A percentile compares a stretch with the other conserved stretches of the same genome.
These are phyloP conservation scores for Tylopilus vinaceipallidus DNA, from an alignment of 768 basidiomycete genomes.

Conservation along the genomic window DNA sequence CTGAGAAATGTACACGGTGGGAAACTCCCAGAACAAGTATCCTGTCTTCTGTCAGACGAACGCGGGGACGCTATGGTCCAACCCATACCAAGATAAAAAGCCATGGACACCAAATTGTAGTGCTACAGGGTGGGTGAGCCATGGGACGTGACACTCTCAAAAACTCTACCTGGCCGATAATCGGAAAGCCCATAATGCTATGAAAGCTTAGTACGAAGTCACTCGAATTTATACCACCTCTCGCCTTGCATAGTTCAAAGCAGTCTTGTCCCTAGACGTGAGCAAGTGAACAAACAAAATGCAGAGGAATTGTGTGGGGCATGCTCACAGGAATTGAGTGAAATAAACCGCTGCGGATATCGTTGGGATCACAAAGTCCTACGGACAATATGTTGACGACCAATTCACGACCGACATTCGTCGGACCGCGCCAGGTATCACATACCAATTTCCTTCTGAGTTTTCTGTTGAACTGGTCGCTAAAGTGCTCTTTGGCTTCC, in stretches of 20 bases:
- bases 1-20: constrained; percentile 64
- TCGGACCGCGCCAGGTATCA: neutral
- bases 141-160: neutral
- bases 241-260: constrained; percentile 67
- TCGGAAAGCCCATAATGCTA: constrained; percentile 67
- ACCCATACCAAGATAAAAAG: constrained; percentile 59
- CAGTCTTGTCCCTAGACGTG: constrained; percentile 58
- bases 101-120: constrained; percentile 62
- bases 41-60: constrained; percentile 32
- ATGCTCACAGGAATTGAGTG: constrained; percentile 62
- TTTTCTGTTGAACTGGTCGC: constrained; percentile 57
- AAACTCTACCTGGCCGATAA: constrained; percentile 50
- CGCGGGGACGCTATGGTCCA: neutral
- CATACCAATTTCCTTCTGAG: constrained; percentile 59
- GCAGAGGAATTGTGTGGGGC: constrained; percentile 13
- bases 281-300: constrained; percentile 1
- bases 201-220: constrained; percentile 2
- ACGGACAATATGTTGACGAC: neutral
- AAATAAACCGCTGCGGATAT: constrained; percentile 66
- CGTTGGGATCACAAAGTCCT: constrained; percentile 54
- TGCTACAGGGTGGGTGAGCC: constrained; percentile 34
- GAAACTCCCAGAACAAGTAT: constrained; percentile 61
- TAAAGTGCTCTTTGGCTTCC: constrained; percentile 50
- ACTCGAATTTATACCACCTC: neutral
- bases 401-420: neutral